phyloP scores from a whole-genome alignment of 371 early-diverging fungal genomes.

The Haplosporangium sp. region DNA sequence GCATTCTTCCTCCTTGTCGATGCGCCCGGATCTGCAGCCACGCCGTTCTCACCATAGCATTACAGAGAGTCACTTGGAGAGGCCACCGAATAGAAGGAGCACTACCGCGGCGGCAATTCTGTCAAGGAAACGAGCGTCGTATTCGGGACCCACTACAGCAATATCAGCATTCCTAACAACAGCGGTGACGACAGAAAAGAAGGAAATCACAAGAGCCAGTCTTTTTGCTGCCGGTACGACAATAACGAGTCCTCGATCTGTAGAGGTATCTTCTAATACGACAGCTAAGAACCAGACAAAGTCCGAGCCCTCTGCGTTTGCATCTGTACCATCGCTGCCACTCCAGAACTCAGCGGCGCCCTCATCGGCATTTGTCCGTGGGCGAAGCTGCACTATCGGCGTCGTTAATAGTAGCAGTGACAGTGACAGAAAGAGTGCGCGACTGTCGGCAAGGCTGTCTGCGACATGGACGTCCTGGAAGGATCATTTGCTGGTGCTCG shows the following conservation, averaged over 20 bases:
- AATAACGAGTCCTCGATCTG: no score
- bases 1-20: background rate
- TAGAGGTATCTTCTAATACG: no score
- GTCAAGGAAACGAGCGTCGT: background rate
- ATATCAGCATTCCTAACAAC: background rate
- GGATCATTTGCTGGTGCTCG: slow-evolving; percentile 32
- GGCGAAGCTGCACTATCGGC: background rate
- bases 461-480: slow-evolving; percentile 30
- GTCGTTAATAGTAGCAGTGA: background rate
- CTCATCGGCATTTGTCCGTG: no score
- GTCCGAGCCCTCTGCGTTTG: no score
- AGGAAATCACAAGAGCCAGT: no score
- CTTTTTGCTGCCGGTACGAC: no score
- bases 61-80: background rate
- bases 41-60: slow-evolving; percentile 2
- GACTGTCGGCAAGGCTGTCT: slow-evolving; percentile 16
- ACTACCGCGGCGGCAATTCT: no score
- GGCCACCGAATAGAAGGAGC: background rate
- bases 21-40: background rate
- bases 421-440: background rate
- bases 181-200: no score
- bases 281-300: no score
- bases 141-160: background rate
- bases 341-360: no score
- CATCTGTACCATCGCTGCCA: no score